Evolutionary conservation across 164 flowering plant genomes (phyloP).

Genomic region (Echeveria elegans): DNA sequence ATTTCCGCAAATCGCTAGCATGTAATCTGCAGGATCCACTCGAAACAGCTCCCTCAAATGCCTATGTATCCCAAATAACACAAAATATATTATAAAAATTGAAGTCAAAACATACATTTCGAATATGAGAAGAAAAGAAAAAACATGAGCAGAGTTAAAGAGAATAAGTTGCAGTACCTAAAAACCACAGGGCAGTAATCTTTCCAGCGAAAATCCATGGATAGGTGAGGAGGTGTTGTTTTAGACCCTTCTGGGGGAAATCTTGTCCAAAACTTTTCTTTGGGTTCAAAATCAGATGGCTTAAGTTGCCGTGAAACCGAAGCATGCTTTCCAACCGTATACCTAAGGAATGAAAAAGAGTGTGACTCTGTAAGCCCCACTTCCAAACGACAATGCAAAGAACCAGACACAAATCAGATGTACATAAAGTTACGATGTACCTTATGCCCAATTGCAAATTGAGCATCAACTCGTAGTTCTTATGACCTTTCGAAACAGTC

Average conservation of each 20-base stretch:
- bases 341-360: neutral
- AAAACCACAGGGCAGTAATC: conserved; percentile 60
- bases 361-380: no score
- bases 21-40: conserved; percentile 80
- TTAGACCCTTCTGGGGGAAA: conserved; percentile 44
- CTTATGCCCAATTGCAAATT: conserved; percentile 10
- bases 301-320: neutral
- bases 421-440: neutral
- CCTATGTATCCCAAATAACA: conserved; percentile 20
- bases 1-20: conserved; percentile 78
- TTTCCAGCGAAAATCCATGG: conserved; percentile 45
- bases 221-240: conserved; percentile 41
- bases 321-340: conserved; percentile 4
- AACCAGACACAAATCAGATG: neutral
- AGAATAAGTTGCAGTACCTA: conserved; percentile 19
- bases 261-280: conserved; percentile 11
- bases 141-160: neutral
- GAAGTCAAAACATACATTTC: neutral
- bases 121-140: neutral
- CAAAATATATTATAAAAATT: neutral
- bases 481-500: conserved; percentile 6
- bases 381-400: neutral
- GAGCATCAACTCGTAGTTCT: conserved; percentile 9
- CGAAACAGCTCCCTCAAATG: conserved; percentile 61
- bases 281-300: conserved; percentile 11